Evolutionary conservation across 805 yeast genomes (phyloP).

Genomic region (Dipodascopsis tothii): DNA sequence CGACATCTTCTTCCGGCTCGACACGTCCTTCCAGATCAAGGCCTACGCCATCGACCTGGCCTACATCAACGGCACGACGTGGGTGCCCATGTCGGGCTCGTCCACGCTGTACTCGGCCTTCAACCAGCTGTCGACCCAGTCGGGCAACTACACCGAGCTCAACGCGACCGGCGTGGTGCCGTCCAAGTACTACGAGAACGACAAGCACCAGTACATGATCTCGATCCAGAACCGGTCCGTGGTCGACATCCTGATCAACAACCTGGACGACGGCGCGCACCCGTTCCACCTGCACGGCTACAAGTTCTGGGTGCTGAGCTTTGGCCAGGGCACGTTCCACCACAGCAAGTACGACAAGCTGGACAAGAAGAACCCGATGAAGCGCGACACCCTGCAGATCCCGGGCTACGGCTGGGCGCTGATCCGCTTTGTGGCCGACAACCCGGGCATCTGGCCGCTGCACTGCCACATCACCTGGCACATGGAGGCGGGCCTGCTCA

Average conservation of each 20-base stretch:
- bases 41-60: slow-evolving; percentile 30
- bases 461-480: slow-evolving; percentile 97
- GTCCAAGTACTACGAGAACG: slow-evolving; percentile 13
- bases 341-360: slow-evolving; percentile 46
- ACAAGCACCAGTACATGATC: slow-evolving; percentile 28
- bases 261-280: slow-evolving; percentile 76
- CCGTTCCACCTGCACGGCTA: slow-evolving; percentile 95
- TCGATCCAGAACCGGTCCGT: slow-evolving; percentile 44
- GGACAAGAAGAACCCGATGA: slow-evolving; percentile 40
- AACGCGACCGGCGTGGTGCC: slow-evolving; percentile 8
- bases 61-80: slow-evolving; percentile 27
- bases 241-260: slow-evolving; percentile 65
- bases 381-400: slow-evolving; percentile 62
- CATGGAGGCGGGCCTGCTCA: slow-evolving; percentile 68
- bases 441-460: slow-evolving; percentile 92
- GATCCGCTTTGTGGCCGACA: slow-evolving; percentile 64
- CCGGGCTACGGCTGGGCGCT: slow-evolving; percentile 56
- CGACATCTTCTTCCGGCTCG: slow-evolving; percentile 30
- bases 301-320: slow-evolving; percentile 64
- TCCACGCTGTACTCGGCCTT: slow-evolving; percentile 22
- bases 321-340: slow-evolving; percentile 45
- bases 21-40: slow-evolving; percentile 33
- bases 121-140: slow-evolving; percentile 9
- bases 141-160: slow-evolving; percentile 2
- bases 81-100: slow-evolving; percentile 14